Conservation (phyloP, 2,329 filamentous ascomycete species). For the Tolypocladium ophioglossoides region DNA sequence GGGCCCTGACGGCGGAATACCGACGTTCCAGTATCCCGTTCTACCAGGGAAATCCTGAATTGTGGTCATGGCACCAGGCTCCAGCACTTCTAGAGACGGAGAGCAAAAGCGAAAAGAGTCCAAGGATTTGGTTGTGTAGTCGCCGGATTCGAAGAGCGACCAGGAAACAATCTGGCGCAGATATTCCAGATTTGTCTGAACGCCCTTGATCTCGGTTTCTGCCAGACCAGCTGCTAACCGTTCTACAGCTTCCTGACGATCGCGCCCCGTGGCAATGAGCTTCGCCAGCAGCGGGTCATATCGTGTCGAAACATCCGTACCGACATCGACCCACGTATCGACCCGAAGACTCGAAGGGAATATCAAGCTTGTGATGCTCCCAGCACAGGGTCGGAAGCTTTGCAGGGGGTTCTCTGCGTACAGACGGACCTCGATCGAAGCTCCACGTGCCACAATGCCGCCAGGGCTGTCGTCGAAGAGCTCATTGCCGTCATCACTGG, state of each 20-base stretch:
- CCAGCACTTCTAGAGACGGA: conserved; percentile 23
- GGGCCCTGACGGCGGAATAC: conserved; percentile 29
- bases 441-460: conserved; percentile 7
- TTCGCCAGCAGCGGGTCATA: conserved; percentile 74
- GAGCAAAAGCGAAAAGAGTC: conserved; percentile 17
- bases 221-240: conserved; percentile 53
- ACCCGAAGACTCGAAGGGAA: conserved; percentile 45
- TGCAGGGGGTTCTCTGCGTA: conserved; percentile 43
- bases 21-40: conserved; percentile 24
- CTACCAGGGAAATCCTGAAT: conserved; percentile 31
- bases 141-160: conserved; percentile 14
- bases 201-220: conserved; percentile 23
- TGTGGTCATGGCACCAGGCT: conserved; percentile 23
- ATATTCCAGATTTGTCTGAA: conserved; percentile 25
- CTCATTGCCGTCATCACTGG: conserved; percentile 4
- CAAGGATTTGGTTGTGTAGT: conserved; percentile 22
- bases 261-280: conserved; percentile 53
- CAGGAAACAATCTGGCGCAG: conserved; percentile 17
- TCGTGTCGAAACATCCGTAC: conserved; percentile 61
- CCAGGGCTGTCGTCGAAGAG: conserved; percentile 8
- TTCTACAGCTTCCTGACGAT: conserved; percentile 49
- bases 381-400: conserved; percentile 48
- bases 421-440: conserved; percentile 27
- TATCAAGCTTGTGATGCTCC: conserved; percentile 43
- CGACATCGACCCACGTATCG: conserved; percentile 57